phyloP scores from a whole-genome alignment of 331 rosid genomes.

The Pyracantha coccinea region DNA sequence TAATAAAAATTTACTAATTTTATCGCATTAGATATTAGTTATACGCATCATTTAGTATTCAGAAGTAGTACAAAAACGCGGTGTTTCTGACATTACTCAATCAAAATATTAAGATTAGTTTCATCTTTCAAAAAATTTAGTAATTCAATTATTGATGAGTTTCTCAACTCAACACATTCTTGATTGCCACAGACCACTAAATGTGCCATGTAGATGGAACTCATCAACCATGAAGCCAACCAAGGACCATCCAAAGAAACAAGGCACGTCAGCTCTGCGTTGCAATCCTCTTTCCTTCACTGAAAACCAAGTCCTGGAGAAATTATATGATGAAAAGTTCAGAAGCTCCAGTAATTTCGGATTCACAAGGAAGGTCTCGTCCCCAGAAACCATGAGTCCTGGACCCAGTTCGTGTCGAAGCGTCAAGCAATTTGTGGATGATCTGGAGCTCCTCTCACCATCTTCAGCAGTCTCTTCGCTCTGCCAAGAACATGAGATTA shows the following conservation, averaged over 20 bases:
- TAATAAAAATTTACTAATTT: too few relatives aligned
- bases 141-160: not conserved
- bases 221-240: slow-evolving; percentile 32
- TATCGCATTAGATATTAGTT: too few relatives aligned
- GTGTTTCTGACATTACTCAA: too few relatives aligned
- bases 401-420: slow-evolving; percentile 54
- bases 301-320: slow-evolving; percentile 34
- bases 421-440: slow-evolving; percentile 41
- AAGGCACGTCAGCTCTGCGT: slow-evolving; percentile 28
- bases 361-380: slow-evolving; percentile 49
- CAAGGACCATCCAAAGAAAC: slow-evolving; percentile 34
- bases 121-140: not conserved
- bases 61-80: too few relatives aligned
- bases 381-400: slow-evolving; percentile 59
- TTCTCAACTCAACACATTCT: not conserved
- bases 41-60: too few relatives aligned
- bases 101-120: too few relatives aligned
- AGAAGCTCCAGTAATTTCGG: slow-evolving; percentile 39
- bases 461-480: slow-evolving; percentile 60
- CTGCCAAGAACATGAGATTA: slow-evolving; percentile 51
- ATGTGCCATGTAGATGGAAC: slow-evolving; percentile 57
- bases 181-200: slow-evolving; percentile 50
- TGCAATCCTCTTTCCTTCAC: slow-evolving; percentile 19
- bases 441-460: slow-evolving; percentile 55
- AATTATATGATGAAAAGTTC: slow-evolving; percentile 30